Conservation (phyloP, 225 moss, liverwort and hornwort genomes). For the Pleurozium schreberi region DNA sequence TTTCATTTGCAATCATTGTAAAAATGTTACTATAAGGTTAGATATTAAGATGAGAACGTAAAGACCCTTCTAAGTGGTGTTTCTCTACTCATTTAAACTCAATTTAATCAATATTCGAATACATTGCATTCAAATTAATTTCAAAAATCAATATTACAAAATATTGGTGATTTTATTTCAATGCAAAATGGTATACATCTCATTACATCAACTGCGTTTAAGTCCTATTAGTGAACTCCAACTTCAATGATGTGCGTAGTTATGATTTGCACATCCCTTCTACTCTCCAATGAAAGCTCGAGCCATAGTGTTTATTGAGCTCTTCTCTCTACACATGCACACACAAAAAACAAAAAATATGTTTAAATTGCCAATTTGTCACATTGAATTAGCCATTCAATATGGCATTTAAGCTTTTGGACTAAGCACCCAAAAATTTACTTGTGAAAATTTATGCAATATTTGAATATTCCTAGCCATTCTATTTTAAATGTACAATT, state of each 20-base stretch:
- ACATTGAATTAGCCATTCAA: not conserved
- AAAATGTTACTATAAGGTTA: too few species aligned
- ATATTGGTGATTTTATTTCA: not conserved
- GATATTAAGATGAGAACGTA: too few species aligned
- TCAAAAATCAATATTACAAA: too few species aligned
- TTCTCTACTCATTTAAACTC: rapidly evolving
- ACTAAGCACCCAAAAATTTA: not conserved
- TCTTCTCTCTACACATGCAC: not conserved
- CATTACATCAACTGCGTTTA: not conserved
- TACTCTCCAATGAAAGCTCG: not conserved
- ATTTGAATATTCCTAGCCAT: rapidly evolving
- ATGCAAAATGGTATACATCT: too few species aligned
- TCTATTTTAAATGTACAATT: too few species aligned
- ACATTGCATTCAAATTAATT: not conserved
- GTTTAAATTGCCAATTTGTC: not conserved
- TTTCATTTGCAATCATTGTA: too few species aligned
- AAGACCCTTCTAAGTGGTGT: rapidly evolving
- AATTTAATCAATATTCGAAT: not conserved
- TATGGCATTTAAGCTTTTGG: rapidly evolving
- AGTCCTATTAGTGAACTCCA: too few species aligned
- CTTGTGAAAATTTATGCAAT: too few species aligned
- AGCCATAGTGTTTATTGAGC: not conserved
- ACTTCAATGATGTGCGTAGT: not conserved
- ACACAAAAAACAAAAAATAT: not conserved
- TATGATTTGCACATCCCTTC: not conserved